Conservation (phyloP, 208 protist genomes). For the Porcisia deanei region DNA sequence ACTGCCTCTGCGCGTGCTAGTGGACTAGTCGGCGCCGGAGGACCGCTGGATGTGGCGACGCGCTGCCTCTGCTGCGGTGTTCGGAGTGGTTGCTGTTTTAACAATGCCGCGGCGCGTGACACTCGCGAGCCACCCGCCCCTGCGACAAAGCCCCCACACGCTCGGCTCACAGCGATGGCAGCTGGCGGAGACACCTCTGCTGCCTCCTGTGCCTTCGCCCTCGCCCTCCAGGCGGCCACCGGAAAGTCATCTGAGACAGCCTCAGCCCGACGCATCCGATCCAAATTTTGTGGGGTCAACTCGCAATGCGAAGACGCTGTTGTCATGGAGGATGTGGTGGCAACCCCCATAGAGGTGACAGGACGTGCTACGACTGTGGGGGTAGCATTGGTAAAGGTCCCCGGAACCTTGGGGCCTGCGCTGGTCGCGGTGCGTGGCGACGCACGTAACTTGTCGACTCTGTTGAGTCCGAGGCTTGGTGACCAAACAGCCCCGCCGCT, state of each 20-base stretch:
- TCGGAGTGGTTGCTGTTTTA: conserved; percentile 1
- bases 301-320: not conserved
- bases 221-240: conserved; percentile 1
- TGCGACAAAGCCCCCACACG: not conserved
- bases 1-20: not conserved
- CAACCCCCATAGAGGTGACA: not conserved
- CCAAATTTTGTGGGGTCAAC: conserved; percentile 4
- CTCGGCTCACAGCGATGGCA: not conserved
- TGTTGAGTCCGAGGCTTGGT: not conserved
- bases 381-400: not conserved
- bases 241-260: not conserved
- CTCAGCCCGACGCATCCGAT: conserved; percentile 1
- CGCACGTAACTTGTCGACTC: conserved; percentile 3
- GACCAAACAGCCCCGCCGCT: not conserved
- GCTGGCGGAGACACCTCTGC: not conserved
- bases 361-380: not conserved
- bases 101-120: not conserved
- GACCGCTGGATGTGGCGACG: not conserved
- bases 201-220: not conserved
- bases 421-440: not conserved
- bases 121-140: not conserved
- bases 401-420: not conserved
- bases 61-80: not conserved
- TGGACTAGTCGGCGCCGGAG: not conserved
- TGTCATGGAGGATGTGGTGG: not conserved